A percentile compares a stretch with the other conserved stretches of the same genome.
phyloP scores from a whole-genome alignment of 2,329 filamentous ascomycete genomes.

The Stenocarpella maydis region DNA sequence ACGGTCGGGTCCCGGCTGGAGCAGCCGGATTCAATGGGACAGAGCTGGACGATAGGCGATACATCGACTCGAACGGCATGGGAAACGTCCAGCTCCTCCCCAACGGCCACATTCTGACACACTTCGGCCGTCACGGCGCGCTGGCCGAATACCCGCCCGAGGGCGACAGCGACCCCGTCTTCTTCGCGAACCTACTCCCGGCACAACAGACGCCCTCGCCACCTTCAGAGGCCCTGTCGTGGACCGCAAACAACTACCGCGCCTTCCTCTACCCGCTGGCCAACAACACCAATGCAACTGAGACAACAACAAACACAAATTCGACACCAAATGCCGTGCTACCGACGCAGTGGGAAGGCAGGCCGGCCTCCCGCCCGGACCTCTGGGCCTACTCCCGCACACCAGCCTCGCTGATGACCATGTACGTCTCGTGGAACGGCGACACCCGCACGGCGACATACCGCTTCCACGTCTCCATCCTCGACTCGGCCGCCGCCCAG shows the following conservation, averaged over 20 bases:
- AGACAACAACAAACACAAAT: neutral
- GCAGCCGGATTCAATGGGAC: conserved; percentile 9
- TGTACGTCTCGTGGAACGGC: conserved; percentile 33
- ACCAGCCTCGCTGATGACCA: neutral
- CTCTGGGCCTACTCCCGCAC: conserved; percentile 32
- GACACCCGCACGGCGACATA: conserved; percentile 17
- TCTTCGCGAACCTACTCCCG: conserved; percentile 30
- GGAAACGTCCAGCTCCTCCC: conserved; percentile 45
- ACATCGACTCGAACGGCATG: conserved; percentile 34
- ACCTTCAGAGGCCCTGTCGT: neutral
- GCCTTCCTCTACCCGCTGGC: conserved; percentile 4
- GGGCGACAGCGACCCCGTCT: conserved; percentile 38
- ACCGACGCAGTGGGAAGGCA: conserved; percentile 5
- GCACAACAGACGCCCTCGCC: conserved; percentile 2
- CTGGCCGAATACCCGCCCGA: conserved; percentile 53
- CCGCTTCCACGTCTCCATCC: conserved; percentile 26
- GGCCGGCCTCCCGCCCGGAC: conserved; percentile 12
- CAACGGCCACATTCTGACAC: conserved; percentile 55
- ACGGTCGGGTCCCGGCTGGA: conserved; percentile 11
- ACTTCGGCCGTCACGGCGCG: conserved; percentile 58
- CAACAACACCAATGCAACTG: neutral
- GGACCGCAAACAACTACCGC: conserved; percentile 28
- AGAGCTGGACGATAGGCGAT: conserved; percentile 4
- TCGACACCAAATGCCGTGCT: neutral
- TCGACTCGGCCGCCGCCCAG: neutral